These are phyloP conservation scores for Trichoderma sp. DNA, from an alignment of 2,329 filamentous ascomycete genomes.

Conservation along the genomic window DNA sequence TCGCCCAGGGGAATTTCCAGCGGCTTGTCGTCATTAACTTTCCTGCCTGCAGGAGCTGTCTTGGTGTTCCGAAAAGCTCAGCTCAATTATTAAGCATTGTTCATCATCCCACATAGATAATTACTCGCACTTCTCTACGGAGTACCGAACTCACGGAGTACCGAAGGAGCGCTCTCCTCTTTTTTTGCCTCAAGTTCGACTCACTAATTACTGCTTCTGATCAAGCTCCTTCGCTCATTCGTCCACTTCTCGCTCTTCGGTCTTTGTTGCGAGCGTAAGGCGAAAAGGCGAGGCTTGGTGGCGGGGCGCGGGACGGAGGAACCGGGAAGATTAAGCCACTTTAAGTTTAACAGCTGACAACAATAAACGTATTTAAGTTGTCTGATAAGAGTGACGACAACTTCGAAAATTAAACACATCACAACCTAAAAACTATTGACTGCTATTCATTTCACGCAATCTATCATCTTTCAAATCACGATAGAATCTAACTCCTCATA, in stretches of 20 bases:
- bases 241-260: background rate
- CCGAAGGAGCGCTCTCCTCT: background rate
- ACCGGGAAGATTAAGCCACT: background rate
- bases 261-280: background rate
- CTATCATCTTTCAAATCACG: background rate
- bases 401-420: background rate
- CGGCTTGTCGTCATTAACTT: background rate
- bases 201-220: background rate
- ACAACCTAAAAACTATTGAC: background rate
- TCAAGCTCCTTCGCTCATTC: background rate
- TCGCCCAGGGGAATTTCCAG: background rate
- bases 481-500: background rate
- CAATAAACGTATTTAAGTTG: background rate
- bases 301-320: background rate
- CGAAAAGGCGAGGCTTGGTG: background rate
- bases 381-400: background rate
- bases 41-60: background rate
- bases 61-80: background rate
- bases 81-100: background rate
- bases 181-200: background rate
- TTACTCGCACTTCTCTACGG: background rate
- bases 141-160: background rate
- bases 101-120: background rate
- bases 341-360: background rate
- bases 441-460: background rate